Evolutionary conservation across 1,139 yeast species (phyloP).

Genomic region (Scheffersomyces insectosa): DNA sequence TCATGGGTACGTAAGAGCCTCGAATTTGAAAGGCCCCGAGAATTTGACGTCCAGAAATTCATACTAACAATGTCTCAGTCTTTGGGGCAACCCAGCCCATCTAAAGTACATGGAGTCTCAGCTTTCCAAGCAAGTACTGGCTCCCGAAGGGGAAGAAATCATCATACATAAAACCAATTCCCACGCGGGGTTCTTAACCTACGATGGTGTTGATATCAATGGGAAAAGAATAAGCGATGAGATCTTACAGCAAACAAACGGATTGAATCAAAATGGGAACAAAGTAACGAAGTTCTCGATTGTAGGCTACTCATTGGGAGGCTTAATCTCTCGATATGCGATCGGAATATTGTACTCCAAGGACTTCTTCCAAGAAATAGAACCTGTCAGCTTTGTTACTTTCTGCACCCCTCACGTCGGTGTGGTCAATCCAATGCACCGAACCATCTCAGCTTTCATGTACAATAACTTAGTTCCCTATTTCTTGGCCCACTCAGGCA

Average conservation of each 20-base stretch:
- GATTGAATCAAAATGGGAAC: slow-evolving; percentile 23
- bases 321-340: slow-evolving; percentile 74
- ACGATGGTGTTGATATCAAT: slow-evolving; percentile 85
- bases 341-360: slow-evolving; percentile 63
- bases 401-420: slow-evolving; percentile 88
- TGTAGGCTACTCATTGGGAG: slow-evolving; percentile 83
- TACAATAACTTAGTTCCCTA: slow-evolving; percentile 65
- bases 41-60: not conserved
- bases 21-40: not conserved
- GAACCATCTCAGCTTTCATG: slow-evolving; percentile 35
- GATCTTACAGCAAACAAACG: slow-evolving; percentile 47
- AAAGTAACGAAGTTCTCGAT: slow-evolving; percentile 60
- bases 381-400: slow-evolving; percentile 65
- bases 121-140: not conserved
- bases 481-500: slow-evolving; percentile 68
- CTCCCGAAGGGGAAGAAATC: slow-evolving; percentile 29
- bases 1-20: slow-evolving; percentile 60
- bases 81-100: slow-evolving; percentile 79
- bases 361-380: slow-evolving; percentile 49
- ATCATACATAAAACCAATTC: slow-evolving; percentile 59
- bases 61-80: slow-evolving; percentile 26
- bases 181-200: slow-evolving; percentile 69
- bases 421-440: slow-evolving; percentile 60
- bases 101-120: slow-evolving; percentile 53
- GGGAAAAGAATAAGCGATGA: slow-evolving; percentile 77